Base-by-base conservation (phyloP, 306 rosid species). In the Dryas octopetala region DNA sequence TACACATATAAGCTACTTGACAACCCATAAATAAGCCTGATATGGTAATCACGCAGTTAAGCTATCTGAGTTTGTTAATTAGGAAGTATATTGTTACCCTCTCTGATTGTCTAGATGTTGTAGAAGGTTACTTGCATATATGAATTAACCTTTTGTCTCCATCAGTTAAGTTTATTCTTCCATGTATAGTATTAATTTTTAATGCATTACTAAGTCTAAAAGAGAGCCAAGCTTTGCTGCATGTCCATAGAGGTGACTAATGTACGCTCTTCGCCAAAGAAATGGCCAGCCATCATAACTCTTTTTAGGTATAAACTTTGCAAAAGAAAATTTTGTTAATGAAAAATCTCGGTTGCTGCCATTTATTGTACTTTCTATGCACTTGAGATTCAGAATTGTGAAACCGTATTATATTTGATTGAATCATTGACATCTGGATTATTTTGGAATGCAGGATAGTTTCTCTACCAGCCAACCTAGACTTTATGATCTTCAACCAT, bases 401-500 rank as follows among this genome's bases (percentile, higher is more conserved):
- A n/a, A 71, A 52, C 48, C 23, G 0, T 23, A 23, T 23, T 23
- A 44, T 62, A 15, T 45, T 70, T 76, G 45, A 32, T 26, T 65
- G 68, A 55, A 76, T 47, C 12, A 40, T 9, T 81, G 66, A 84
- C 38, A 53, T 73, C 45, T 17, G 9, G 2, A 50, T 53, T 45
- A 69, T 79, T 71, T 17, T 73, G 83, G 62, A 73, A 64, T 83
- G 85, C 90, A 91, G 97, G 88, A 86, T 89, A 48, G 96, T 91
- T 75, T 88, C 89, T 78, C 86, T 91, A 72, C 96, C 93, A 14
- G 87, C 71, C 78, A 93, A 88, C 84, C 62, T 79, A 66, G 98
- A 93, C 85, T 93, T 93, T 69, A 89, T 91, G 93, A 84, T 84
- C 83, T 93, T 93, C 88, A 93, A 93, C 86, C 98, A 91, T 73